Evolutionary conservation across 352 stramenopile species (phyloP), one percentile per base, ranked within the genome.

Genomic region (Phytophthora pisi): DNA sequence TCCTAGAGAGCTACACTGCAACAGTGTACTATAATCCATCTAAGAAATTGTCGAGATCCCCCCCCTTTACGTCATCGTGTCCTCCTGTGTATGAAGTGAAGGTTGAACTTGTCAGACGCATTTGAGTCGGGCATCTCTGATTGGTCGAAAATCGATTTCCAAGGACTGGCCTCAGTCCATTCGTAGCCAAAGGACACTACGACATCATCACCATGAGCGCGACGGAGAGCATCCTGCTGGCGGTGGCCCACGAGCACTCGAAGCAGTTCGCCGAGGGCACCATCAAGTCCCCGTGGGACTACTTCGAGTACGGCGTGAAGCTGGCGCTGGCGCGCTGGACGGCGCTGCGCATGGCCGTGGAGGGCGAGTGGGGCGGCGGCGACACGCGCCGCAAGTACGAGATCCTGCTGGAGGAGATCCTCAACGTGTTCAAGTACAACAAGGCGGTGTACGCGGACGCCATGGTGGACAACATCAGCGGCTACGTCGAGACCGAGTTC

Each of bases 241-340:
- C 72, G 28, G 71, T 86, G 38, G 80, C 82, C 59, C 82, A 62
- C 24, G 80, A 83, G 57, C 79, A 92, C 62, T 84, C 80, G 52
- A 64, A 81, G 60, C 58, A 76, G 47, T 90, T 88, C 60, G 52
- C 59, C 40, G 75, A 57, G 28, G 77, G 77, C 52, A 77, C 78
- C n/a, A 84, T 89, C 64, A 89, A 90, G 68, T 87, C 72, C 11
- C 86, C 76, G 69, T 95, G 86, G 86, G 84, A 92, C 47, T 90
- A 90, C 63, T 95, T 95, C 59, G 86, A 93, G 70, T 92, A 93
- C 66, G 79, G 80, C 57, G 83, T 91, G 16, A 95, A 93, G 75
- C 66, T 95, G 57, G 78, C 78, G 66, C 54, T 95, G 55, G 75
- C 84, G 6, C 85, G 87, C 20, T 95, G 87, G 87, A 95, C 87